phyloP scores from a whole-genome alignment of 371 early-diverging fungal species.

The Mortierella sp. region DNA sequence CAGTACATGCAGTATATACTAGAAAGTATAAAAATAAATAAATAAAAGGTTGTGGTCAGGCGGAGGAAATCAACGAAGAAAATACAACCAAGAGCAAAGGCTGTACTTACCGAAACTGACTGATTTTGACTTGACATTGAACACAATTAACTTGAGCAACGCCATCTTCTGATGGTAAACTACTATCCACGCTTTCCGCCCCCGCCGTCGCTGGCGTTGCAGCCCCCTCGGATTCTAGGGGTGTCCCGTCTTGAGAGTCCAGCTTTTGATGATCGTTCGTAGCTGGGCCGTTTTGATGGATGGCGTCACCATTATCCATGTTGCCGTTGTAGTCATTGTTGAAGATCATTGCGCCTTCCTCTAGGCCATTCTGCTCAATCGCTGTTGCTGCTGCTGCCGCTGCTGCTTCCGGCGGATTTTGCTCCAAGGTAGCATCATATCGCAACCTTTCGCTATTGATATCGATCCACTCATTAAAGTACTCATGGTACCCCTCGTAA shows the following conservation, averaged over 20 bases:
- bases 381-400: neutral
- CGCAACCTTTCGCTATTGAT: conserved; percentile 55
- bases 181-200: neutral
- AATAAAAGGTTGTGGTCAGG: conserved; percentile 44
- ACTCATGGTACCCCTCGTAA: conserved; percentile 59
- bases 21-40: conserved; percentile 47
- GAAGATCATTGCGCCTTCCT: neutral
- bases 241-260: neutral
- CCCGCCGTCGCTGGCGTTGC: neutral
- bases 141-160: conserved; percentile 29
- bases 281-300: neutral
- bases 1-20: conserved; percentile 90
- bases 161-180: conserved; percentile 17
- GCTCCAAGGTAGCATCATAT: conserved; percentile 35
- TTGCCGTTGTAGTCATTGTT: neutral
- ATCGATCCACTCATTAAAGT: conserved; percentile 67
- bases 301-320: neutral
- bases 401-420: conserved; percentile 9
- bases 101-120: conserved; percentile 59
- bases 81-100: neutral
- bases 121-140: conserved; percentile 52
- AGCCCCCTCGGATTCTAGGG: neutral
- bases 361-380: neutral
- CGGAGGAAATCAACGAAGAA: neutral
- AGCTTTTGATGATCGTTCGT: neutral